Evolutionary conservation across 1,284 basidiomycete genomes (phyloP), one percentile per base, ranked within the genome.

Genomic region (Melampsora occidentalis): DNA sequence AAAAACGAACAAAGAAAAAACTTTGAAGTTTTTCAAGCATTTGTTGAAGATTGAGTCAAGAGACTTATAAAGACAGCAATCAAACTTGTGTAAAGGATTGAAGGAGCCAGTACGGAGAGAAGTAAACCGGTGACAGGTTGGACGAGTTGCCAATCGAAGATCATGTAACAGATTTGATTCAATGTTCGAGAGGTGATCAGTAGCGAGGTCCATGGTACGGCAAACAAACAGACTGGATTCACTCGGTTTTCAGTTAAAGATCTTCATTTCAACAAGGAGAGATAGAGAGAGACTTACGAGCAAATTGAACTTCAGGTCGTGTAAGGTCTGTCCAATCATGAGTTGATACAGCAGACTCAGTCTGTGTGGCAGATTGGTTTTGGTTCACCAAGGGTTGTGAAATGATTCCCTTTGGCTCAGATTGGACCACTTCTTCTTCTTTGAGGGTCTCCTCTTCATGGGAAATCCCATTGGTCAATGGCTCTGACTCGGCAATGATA

Each of bases 51-150:
- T 42, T 42, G 42, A 14, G 9, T 42, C 42, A 42, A 42, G 42
- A 14, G 7, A 42, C 42, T 42, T 2, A 70, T 70, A 57, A 70
- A 42, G 46, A 70, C 48, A 16, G 57, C 69, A n/a, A 70, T 39
- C 3, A 70, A 59, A 70, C 69, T 70, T 12, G 51, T 31, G n/a
- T 70, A 70, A 18, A 70, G 51, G 20, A 70, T 20, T 25, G 69
- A 59, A 22, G 69, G 69, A 12, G 69, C 69, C 20, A 61, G 25
- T 33, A 70, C 46, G 7, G 69, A 70, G 7, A 62, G 49, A 16
- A 61, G 18, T 22, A 70, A 33, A 25, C 69, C 69, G 5, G 69
- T 16, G 33, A 70, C 46, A 4, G 69, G 69, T 18, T 70, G 49
- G 25, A 70, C 49, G 18, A 70, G 57, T 18, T 51, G 51, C n/a